Evolutionary conservation across 345 rosid species (phyloP).

Genomic region (Bretschneidera sinensis): DNA sequence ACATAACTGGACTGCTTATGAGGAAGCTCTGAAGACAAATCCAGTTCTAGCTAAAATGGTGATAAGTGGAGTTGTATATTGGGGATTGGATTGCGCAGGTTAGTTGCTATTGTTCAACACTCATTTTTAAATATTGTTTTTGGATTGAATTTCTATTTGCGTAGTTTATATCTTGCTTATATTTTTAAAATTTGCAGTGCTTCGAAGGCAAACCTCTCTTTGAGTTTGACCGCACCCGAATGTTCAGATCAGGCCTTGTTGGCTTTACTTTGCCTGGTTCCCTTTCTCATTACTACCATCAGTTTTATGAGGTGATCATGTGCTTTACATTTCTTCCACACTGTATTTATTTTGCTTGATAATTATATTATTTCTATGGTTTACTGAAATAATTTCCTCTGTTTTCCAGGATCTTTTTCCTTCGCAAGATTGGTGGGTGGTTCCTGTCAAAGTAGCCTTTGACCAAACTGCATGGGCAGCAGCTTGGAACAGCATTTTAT

Average conservation of each 20-base stretch:
- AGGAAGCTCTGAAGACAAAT: conserved; percentile 75
- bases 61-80: conserved; percentile 90
- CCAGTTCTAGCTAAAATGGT: conserved; percentile 94
- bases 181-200: conserved; percentile 42
- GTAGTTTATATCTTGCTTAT: conserved; percentile 3
- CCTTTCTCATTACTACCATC: conserved; percentile 86
- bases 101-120: conserved; percentile 8
- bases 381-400: neutral
- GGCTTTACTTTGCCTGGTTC: conserved; percentile 95
- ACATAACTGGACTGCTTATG: conserved; percentile 94
- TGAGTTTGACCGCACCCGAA: conserved; percentile 81
- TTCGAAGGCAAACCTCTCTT: conserved; percentile 85
- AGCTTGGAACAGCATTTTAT: conserved; percentile 89
- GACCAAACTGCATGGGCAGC: conserved; percentile 97
- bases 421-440: conserved; percentile 93
- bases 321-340: neutral
- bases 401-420: conserved; percentile 66
- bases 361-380: too few relatives aligned
- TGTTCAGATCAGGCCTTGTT: conserved; percentile 86
- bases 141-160: neutral
- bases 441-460: conserved; percentile 81
- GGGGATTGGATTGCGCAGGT: conserved; percentile 99
- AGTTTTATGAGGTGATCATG: conserved; percentile 66
- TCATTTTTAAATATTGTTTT: neutral
- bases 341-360: neutral